phyloP scores from a whole-genome alignment of 805 yeast species.

The Diddensiella transvaalensis region DNA sequence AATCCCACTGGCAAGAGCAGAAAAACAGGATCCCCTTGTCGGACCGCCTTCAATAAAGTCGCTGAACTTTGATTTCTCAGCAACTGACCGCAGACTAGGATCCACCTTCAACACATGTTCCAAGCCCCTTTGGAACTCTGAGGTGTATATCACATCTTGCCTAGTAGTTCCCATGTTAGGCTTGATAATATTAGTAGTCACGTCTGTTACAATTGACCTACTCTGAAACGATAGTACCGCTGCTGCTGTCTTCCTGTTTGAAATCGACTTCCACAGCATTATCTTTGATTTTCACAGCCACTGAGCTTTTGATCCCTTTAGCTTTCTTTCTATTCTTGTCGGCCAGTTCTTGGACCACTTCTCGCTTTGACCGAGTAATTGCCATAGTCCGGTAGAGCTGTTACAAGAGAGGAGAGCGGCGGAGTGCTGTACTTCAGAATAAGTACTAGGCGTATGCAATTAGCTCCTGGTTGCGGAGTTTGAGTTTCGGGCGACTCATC shows the following conservation, averaged over 20 bases:
- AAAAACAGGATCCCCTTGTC: slow-evolving; percentile 11
- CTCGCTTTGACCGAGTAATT: slow-evolving; percentile 5
- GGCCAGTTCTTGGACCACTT: background rate
- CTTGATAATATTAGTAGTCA: background rate
- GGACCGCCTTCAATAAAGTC: slow-evolving; percentile 22
- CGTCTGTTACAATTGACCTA: background rate
- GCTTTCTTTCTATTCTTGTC: background rate
- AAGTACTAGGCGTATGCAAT: too few species aligned
- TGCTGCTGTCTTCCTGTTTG: background rate
- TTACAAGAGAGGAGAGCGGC: too few species aligned
- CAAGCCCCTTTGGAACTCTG: slow-evolving; percentile 37
- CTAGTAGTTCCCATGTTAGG: background rate
- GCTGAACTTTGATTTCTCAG: slow-evolving; percentile 30
- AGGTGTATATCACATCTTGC: slow-evolving; percentile 22
- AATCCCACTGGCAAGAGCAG: slow-evolving; percentile 24
- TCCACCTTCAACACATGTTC: slow-evolving; percentile 35
- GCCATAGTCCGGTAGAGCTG: too few species aligned
- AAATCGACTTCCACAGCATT: slow-evolving; percentile 2
- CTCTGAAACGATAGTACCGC: background rate
- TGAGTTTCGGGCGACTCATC: too few species aligned
- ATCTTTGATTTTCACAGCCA: slow-evolving; percentile 1
- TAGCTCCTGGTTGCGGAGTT: too few species aligned
- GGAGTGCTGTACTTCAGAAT: too few species aligned
- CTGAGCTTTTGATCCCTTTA: background rate
- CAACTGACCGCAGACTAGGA: slow-evolving; percentile 35